Evolutionary conservation across 257 asterid species (phyloP).

Genomic region (Euphrasia confusa): DNA sequence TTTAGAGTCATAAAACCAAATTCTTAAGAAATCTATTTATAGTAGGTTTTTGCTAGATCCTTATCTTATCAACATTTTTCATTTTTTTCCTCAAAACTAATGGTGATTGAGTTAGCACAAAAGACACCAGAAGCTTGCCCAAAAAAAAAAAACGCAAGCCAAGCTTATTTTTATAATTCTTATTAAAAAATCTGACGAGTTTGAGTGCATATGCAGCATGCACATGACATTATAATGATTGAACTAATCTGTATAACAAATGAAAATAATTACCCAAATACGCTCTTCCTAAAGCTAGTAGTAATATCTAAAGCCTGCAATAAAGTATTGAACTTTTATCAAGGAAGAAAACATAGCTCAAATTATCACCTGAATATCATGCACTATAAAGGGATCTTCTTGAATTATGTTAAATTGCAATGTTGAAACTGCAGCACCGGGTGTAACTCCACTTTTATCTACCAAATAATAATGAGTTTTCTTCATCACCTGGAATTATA

Average conservation of each 20-base stretch:
- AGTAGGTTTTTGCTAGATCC: too few relatives aligned
- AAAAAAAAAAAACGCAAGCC: too few relatives aligned
- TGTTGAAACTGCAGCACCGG: conserved; percentile 93
- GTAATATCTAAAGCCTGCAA: conserved; percentile 1
- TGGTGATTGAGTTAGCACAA: too few relatives aligned
- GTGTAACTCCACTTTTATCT: conserved; percentile 60
- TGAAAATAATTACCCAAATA: too few relatives aligned
- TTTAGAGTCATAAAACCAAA: too few relatives aligned
- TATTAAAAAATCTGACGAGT: neutral
- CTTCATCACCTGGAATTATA: conserved; percentile 82
- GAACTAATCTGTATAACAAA: too few relatives aligned
- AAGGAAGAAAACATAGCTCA: conserved; percentile 14
- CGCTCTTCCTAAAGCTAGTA: neutral
- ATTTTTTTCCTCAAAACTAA: too few relatives aligned
- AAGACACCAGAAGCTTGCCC: too few relatives aligned
- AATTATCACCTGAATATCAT: conserved; percentile 62
- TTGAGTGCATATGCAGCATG: neutral
- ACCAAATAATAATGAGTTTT: conserved; percentile 92
- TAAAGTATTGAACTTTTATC: neutral
- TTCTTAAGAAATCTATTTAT: too few relatives aligned
- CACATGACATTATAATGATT: too few relatives aligned
- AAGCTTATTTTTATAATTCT: neutral
- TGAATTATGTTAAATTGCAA: conserved; percentile 79
- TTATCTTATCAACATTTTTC: too few relatives aligned
- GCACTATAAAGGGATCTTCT: conserved; percentile 70